Percentiles rank a stretch among this genome's conserved stretches.
phyloP scores from a whole-genome alignment of 2,329 filamentous ascomycete species.

The Colletotrichum tropicicola region DNA sequence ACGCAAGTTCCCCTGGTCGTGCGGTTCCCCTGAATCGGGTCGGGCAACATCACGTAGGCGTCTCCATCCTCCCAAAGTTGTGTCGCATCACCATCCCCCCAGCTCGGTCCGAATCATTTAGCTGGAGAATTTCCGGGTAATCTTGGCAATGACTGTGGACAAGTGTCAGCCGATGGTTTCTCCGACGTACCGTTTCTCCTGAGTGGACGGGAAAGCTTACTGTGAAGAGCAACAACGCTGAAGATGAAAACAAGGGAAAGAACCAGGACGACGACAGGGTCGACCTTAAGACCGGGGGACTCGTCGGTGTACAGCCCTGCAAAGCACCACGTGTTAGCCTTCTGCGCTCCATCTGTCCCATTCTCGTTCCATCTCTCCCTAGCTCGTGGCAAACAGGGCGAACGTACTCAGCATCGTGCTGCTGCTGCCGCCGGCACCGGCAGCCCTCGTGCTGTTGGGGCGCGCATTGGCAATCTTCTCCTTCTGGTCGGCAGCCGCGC shows the following conservation, averaged over 20 bases:
- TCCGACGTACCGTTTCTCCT: too few relatives aligned
- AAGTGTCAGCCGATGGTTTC: conserved; percentile 17
- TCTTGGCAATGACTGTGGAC: conserved; percentile 87
- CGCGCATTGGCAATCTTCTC: conserved; percentile 95
- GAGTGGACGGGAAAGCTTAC: conserved; percentile 62
- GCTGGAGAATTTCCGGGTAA: conserved; percentile 86
- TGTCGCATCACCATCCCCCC: background rate
- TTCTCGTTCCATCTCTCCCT: background rate
- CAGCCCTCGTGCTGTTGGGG: conserved; percentile 90
- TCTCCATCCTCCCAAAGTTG: background rate
- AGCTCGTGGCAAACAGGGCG: background rate
- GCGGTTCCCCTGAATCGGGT: background rate
- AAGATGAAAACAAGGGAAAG: conserved; percentile 98
- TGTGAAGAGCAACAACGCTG: conserved; percentile 95
- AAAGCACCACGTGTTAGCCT: background rate
- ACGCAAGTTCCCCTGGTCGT: background rate
- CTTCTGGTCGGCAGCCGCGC: conserved; percentile 95
- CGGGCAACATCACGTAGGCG: background rate
- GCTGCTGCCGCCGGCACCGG: conserved; percentile 93
- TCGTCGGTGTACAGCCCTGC: conserved; percentile 96
- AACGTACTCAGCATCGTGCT: conserved; percentile 96
- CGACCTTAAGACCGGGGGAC: conserved; percentile 95
- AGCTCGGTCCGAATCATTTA: conserved; percentile 42
- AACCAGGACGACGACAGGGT: conserved; percentile 96
- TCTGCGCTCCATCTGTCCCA: background rate